Evolutionary conservation across 164 flowering plant species (phyloP).

Genomic region (Aristolochia fimbriata): DNA sequence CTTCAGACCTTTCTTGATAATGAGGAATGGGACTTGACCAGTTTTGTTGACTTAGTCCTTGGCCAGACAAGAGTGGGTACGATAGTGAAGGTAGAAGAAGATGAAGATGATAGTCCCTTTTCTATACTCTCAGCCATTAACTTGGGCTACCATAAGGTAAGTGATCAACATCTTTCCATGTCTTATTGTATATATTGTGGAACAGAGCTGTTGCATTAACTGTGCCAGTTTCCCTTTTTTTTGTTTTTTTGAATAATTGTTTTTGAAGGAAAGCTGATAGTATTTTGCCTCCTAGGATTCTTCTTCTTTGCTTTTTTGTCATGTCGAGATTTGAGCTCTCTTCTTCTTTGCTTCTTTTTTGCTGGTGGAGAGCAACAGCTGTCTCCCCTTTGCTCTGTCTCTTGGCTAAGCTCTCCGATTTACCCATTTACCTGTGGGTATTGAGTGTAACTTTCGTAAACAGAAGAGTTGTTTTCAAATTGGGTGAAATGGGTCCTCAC

Average conservation of each 20-base stretch:
- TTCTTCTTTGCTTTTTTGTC: too few species aligned
- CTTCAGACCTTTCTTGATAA: conserved; percentile 69
- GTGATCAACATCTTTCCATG: neutral
- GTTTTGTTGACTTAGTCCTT: conserved; percentile 77
- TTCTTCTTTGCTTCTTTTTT: too few species aligned
- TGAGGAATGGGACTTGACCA: conserved; percentile 73
- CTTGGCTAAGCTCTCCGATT: too few species aligned
- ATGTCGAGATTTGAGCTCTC: too few species aligned
- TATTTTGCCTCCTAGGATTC: too few species aligned
- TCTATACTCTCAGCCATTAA: conserved; percentile 61
- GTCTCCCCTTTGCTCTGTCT: too few species aligned
- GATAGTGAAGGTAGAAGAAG: conserved; percentile 71
- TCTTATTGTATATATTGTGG: neutral
- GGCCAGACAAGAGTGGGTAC: conserved; percentile 95
- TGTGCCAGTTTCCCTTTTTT: neutral
- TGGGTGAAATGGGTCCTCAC: too few species aligned
- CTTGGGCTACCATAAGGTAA: conserved; percentile 73
- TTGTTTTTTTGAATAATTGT: neutral
- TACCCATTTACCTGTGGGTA: too few species aligned
- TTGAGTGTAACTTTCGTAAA: too few species aligned
- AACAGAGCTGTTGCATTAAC: neutral
- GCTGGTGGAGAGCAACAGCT: too few species aligned
- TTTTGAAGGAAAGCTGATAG: neutral
- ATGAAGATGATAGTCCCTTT: conserved; percentile 63
- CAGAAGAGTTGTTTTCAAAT: too few species aligned